Evolutionary conservation across 768 basidiomycete species (phyloP).

Genomic region (Ephemerocybe angulata): DNA sequence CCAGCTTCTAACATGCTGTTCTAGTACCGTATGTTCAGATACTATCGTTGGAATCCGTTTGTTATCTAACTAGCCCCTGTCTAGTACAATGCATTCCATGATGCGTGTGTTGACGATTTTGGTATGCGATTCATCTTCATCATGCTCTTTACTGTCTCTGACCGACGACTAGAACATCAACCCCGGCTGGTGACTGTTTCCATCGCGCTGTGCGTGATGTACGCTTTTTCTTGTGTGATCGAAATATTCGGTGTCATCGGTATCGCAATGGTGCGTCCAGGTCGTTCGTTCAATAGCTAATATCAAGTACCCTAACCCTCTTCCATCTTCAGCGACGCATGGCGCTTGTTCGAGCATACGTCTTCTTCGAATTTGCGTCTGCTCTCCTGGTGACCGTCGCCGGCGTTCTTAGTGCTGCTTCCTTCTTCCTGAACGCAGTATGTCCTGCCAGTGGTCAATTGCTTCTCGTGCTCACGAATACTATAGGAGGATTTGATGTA

Average conservation of each 20-base stretch:
- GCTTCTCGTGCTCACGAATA: not conserved
- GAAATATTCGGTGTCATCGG: slow-evolving; percentile 31
- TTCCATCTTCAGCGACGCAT: slow-evolving; percentile 25
- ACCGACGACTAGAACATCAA: slow-evolving; percentile 13
- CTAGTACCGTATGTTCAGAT: slow-evolving; percentile 25
- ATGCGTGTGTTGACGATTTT: slow-evolving; percentile 30
- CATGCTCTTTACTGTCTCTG: not conserved
- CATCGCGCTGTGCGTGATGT: slow-evolving; percentile 37
- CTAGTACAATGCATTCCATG: slow-evolving; percentile 34
- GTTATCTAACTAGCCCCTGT: not conserved
- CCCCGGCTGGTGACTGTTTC: slow-evolving; percentile 28
- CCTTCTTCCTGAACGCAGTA: slow-evolving; percentile 41
- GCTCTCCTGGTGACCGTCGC: slow-evolving; percentile 33
- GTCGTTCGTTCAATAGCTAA: no score
- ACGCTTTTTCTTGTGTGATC: slow-evolving; percentile 27
- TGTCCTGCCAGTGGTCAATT: not conserved
- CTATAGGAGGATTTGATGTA: slow-evolving; percentile 35
- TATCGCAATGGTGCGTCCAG: slow-evolving; percentile 25
- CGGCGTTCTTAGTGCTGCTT: slow-evolving; percentile 31
- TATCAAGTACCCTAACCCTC: no score
- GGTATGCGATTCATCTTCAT: slow-evolving; percentile 12
- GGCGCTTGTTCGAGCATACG: slow-evolving; percentile 24
- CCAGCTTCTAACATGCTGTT: not conserved
- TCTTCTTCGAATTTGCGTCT: slow-evolving; percentile 32
- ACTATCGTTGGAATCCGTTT: not conserved